Percentiles rank a stretch among this genome's conserved stretches.
Evolutionary conservation across 2,329 filamentous ascomycete genomes (phyloP).

Genomic region (Xylaria sp.): DNA sequence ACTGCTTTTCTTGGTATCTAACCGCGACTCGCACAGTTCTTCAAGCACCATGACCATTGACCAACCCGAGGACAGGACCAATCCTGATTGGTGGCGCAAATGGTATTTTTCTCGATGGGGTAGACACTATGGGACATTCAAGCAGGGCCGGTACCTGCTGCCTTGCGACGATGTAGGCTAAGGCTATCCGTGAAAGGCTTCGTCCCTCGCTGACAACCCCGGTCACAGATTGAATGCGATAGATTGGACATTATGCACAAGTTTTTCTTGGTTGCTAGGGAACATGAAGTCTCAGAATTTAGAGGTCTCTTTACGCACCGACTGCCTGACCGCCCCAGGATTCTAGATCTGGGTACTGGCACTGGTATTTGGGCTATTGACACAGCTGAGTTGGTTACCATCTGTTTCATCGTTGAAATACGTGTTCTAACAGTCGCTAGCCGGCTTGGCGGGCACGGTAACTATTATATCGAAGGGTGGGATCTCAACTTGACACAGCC

Average conservation of each 20-base stretch:
- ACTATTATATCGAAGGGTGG: conserved; percentile 43
- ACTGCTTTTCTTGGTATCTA: not conserved
- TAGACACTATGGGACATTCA: conserved; percentile 70
- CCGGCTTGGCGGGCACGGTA: conserved; percentile 30
- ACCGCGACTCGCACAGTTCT: conserved; percentile 11
- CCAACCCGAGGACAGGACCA: conserved; percentile 5
- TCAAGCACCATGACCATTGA: conserved; percentile 19
- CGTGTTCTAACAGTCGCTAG: conserved; percentile 27
- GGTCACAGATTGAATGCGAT: conserved; percentile 69
- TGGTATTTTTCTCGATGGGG: conserved; percentile 56
- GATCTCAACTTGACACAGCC: conserved; percentile 47
- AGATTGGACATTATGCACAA: conserved; percentile 84
- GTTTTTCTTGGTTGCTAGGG: conserved; percentile 70
- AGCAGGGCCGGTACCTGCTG: conserved; percentile 73
- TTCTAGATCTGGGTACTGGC: conserved; percentile 78
- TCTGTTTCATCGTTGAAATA: not conserved
- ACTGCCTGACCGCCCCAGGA: conserved; percentile 46
- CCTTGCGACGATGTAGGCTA: conserved; percentile 74
- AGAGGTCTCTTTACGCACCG: conserved; percentile 44
- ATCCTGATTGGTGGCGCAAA: conserved; percentile 22
- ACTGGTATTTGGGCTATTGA: conserved; percentile 93
- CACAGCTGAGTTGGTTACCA: conserved; percentile 71
- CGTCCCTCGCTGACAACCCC: conserved; percentile 18
- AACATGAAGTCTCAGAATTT: conserved; percentile 40
- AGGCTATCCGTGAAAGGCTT: not conserved